Evolutionary conservation across 345 rosid genomes (phyloP).

Genomic region (Raphanus sativus): DNA sequence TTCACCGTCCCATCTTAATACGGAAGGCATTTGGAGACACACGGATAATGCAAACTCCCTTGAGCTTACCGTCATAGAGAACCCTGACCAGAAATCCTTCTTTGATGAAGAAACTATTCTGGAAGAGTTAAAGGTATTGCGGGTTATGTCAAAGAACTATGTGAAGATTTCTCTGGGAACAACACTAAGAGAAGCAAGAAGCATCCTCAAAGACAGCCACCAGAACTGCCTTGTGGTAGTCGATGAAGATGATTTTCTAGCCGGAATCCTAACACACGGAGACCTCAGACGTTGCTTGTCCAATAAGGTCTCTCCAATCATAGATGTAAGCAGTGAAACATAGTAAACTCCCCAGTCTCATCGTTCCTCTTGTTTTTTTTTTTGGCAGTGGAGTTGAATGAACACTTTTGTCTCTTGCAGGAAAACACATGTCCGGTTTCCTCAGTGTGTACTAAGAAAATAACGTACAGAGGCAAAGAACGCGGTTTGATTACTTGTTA

Average conservation of each 20-base stretch:
- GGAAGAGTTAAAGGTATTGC: constrained; percentile 74
- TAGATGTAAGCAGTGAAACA: constrained; percentile 58
- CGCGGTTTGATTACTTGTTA: constrained; percentile 92
- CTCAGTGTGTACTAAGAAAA: constrained; percentile 72
- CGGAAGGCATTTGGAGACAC: constrained; percentile 47
- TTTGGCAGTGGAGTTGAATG: neutral
- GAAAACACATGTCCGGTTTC: constrained; percentile 65
- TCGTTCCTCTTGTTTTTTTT: neutral
- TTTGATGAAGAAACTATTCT: constrained; percentile 65
- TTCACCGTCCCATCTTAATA: constrained; percentile 53
- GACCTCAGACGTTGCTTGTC: constrained; percentile 65
- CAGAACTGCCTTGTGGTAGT: constrained; percentile 73
- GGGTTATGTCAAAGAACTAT: constrained; percentile 79
- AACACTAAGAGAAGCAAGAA: constrained; percentile 76
- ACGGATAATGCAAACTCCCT: constrained; percentile 48
- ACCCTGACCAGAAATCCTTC: constrained; percentile 50
- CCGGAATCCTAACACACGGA: constrained; percentile 74
- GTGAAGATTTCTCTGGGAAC: constrained; percentile 52
- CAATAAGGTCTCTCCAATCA: constrained; percentile 46
- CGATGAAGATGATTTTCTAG: constrained; percentile 69
- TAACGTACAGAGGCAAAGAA: constrained; percentile 69
- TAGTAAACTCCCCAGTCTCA: constrained; percentile 6
- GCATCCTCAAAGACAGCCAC: constrained; percentile 62
- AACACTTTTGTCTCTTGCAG: constrained; percentile 42
- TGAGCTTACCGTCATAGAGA: constrained; percentile 62